Percentiles rank a stretch among this genome's conserved stretches.
These are phyloP conservation scores for Colletotrichum sp. DNA, from an alignment of 2,329 filamentous ascomycete species.

Conservation along the genomic window DNA sequence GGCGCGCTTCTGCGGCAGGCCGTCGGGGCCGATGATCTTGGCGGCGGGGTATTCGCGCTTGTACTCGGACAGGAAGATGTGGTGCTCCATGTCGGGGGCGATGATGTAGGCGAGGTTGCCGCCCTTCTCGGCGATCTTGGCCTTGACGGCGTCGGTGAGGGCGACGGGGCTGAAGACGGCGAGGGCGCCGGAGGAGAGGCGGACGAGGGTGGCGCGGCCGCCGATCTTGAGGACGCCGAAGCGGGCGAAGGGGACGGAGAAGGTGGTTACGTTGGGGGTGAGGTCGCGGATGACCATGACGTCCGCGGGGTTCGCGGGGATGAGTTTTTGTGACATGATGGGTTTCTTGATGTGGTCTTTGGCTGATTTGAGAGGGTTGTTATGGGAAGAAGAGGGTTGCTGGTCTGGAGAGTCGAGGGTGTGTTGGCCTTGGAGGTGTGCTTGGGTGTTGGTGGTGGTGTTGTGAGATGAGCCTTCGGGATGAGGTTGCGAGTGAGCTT, in stretches of 20 bases:
- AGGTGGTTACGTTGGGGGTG: constrained; percentile 77
- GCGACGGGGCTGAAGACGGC: constrained; percentile 93
- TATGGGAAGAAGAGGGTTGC: no score
- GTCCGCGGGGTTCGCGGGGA: constrained; percentile 74
- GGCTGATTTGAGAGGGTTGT: not conserved
- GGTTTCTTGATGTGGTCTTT: not conserved
- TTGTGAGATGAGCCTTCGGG: not conserved
- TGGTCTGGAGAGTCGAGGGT: constrained; percentile 15
- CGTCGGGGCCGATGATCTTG: constrained; percentile 81
- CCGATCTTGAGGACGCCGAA: constrained; percentile 83
- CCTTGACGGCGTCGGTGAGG: constrained; percentile 75
- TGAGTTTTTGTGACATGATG: constrained; percentile 66
- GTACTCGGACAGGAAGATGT: constrained; percentile 92
- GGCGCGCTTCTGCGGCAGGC: constrained; percentile 81
- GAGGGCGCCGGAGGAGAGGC: constrained; percentile 74
- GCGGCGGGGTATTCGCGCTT: constrained; percentile 78
- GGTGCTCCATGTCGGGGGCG: constrained; percentile 90
- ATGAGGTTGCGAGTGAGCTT: constrained; percentile 2
- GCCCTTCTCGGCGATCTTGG: constrained; percentile 67
- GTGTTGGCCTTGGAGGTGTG: constrained; percentile 3
- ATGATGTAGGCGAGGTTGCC: constrained; percentile 82
- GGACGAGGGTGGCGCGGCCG: constrained; percentile 78
- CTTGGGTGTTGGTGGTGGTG: not conserved
- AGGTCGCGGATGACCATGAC: constrained; percentile 91
- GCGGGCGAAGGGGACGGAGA: constrained; percentile 84